Evolutionary conservation across 2,329 filamentous ascomycete species (phyloP).

Genomic region (Stagonosporopsis vannaccii): DNA sequence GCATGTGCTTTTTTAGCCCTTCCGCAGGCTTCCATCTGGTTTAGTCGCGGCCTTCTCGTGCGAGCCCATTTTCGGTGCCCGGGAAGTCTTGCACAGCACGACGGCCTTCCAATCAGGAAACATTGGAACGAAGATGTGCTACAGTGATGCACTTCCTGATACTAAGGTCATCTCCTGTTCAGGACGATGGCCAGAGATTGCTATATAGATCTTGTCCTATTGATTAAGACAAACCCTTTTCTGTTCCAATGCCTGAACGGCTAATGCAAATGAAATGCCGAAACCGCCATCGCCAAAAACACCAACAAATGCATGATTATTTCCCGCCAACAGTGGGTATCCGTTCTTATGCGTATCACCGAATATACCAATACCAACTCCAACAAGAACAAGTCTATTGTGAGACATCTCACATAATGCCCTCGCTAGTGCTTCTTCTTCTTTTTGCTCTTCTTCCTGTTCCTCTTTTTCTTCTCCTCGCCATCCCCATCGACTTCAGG

Average conservation of each 20-base stretch:
- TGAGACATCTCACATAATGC: not conserved
- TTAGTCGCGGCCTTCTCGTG: slow-evolving; percentile 20
- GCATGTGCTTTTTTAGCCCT: slow-evolving; percentile 11
- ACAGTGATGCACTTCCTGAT: not conserved
- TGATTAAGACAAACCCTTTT: not conserved
- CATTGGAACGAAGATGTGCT: not conserved
- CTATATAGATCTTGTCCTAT: not conserved
- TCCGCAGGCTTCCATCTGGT: slow-evolving; percentile 25
- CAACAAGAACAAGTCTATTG: not conserved
- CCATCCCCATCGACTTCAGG: slow-evolving; percentile 30
- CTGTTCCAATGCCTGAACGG: not conserved
- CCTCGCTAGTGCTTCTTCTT: slow-evolving; percentile 33
- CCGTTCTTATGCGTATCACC: slow-evolving; percentile 5
- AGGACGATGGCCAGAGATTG: not conserved
- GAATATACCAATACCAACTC: not conserved
- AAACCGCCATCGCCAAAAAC: slow-evolving; percentile 4
- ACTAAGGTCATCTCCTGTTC: not conserved
- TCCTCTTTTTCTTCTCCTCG: slow-evolving; percentile 44
- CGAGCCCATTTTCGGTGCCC: not conserved
- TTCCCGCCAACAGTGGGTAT: slow-evolving; percentile 15
- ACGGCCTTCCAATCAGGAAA: not conserved
- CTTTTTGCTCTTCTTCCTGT: slow-evolving; percentile 50
- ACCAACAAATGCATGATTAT: slow-evolving; percentile 3
- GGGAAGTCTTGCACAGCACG: not conserved
- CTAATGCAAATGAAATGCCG: not conserved